Evolutionary conservation across 768 basidiomycete species (phyloP).

Genomic region (Mycena albidolilacea): DNA sequence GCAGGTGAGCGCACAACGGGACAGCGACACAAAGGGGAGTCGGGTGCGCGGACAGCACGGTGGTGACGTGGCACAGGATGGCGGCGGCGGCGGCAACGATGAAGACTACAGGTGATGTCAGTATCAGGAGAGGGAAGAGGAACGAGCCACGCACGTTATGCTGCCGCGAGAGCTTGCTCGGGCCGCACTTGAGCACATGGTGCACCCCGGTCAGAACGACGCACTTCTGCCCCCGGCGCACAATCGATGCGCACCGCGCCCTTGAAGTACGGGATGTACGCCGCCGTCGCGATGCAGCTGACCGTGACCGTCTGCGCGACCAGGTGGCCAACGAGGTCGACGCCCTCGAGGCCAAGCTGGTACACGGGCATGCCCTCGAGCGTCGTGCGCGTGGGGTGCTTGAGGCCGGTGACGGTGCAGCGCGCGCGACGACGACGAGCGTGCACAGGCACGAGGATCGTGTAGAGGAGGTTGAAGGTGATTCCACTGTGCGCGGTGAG

Average conservation of each 20-base stretch:
- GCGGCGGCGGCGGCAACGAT: slow-evolving; percentile 71
- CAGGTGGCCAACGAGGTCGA: slow-evolving; percentile 64
- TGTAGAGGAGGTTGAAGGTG: slow-evolving; percentile 68
- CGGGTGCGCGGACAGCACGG: background rate
- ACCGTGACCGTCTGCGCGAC: slow-evolving; percentile 51
- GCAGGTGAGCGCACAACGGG: no score
- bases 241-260: slow-evolving; percentile 67
- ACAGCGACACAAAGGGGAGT: no score
- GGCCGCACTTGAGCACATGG: slow-evolving; percentile 57
- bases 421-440: slow-evolving; percentile 57
- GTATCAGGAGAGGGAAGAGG: background rate
- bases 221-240: slow-evolving; percentile 69
- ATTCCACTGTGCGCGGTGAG: slow-evolving; percentile 70
- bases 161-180: slow-evolving; percentile 56
- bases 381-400: slow-evolving; percentile 54
- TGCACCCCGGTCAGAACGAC: slow-evolving; percentile 62
- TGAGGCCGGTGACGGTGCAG: slow-evolving; percentile 69
- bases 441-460: slow-evolving; percentile 70
- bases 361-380: slow-evolving; percentile 56
- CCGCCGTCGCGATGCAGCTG: slow-evolving; percentile 56
- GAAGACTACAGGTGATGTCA: slow-evolving; percentile 55
- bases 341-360: slow-evolving; percentile 64
- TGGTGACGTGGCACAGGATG: background rate
- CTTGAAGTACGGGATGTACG: slow-evolving; percentile 60
- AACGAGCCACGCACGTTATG: slow-evolving; percentile 56